Evolutionary conservation across 1,139 yeast species (phyloP), one percentile per base, ranked within the genome.

Genomic region (Eremothecium gossypii): DNA sequence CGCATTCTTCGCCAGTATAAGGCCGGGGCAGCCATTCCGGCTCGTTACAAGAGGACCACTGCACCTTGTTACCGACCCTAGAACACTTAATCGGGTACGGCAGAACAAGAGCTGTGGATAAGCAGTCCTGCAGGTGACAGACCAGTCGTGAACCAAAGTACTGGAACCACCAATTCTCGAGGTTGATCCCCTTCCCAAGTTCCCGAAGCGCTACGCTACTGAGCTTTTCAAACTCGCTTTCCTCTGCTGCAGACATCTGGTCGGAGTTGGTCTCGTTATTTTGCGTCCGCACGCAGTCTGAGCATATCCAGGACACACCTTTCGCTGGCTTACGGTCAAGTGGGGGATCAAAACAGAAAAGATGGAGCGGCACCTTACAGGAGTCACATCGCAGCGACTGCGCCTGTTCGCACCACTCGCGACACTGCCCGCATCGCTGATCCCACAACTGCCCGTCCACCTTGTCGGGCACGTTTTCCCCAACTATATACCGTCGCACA

Each of bases 231-330:
- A 6, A 6, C 10, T 32, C 46, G 10, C 37, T 27, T 1, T 28
- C 31, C 12, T 48, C 32, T 20, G 37, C 27, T 5, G 27, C 29
- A n/a, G 11, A 17, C 27, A 49, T 23, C 6, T 37, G 30, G 7
- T 32, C 27, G 20, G 41, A 48, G 8, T 33, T 29, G 2, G 41
- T 33, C 2, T 31, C 35, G 30, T 49, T 42, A 20, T 64, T 63
- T 11, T 59, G 51, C 33, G 59, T 68, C 51, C 74, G 75, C 13
- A 83, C 72, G 64, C 96, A 87, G 2, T 68, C 61, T 20, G 86
- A 91, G 68, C 96, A 89, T n/a, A 87, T 74, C 96, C 96, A 89
- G 6, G 87, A 84, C 58, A 86, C 83, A 1, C 96, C 96, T 45
- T 95, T 67, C 38, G 86, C 79, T 0, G 96, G 96, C 53, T 84